Evolutionary conservation across 805 yeast species (phyloP), one percentile per base, ranked within the genome.

Genomic region (Lipomyces mesembrius): DNA sequence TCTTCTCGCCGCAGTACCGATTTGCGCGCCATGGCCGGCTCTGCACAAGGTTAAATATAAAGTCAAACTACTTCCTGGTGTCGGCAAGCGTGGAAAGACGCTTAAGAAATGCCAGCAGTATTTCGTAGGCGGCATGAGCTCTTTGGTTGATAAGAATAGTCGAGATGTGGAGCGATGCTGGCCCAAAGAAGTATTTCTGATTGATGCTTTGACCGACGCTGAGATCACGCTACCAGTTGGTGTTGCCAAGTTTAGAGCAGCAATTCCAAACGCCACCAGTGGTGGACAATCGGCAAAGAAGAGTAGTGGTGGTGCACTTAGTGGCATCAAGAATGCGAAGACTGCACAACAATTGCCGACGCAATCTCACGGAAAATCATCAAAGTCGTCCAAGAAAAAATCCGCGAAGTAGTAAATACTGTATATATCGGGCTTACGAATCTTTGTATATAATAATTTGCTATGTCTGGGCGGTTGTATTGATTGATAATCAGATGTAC

Each of bases 21-120:
- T 91, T 22, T 94, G 92, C 82, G 98, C 95, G 0, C 99, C 99
- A 1, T 95, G 97, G 97, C 78, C 85, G 12, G 83, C 98, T 0
- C 77, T 95, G 70, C 83, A 81, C 66, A 89, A 89, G 75, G 85
- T 83, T 77, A 88, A 90, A 74, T 92, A 90, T 78, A 92, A 92
- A 76, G 88, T 91, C 46, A 94, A 94, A 76, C 78, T 94, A 37
- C 90, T 87, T 71, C 93, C 97, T 0, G 88, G 88, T 0, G 81
- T 84, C 35, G 87, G 88, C 34, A 95, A 95, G 76, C 93, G 94
- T 75, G 97, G 97, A 1, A 95, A 95, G 75, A 88, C 95, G 1
- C 81, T 91, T 46, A 83, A 83, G 64, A 97, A 92, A 67, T 82
- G 88, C 0, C 73, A 91, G 67, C 82, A 85, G 63, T 83, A 83